Conservation (phyloP, 345 rosid genomes). For the Arabis alpina region DNA sequence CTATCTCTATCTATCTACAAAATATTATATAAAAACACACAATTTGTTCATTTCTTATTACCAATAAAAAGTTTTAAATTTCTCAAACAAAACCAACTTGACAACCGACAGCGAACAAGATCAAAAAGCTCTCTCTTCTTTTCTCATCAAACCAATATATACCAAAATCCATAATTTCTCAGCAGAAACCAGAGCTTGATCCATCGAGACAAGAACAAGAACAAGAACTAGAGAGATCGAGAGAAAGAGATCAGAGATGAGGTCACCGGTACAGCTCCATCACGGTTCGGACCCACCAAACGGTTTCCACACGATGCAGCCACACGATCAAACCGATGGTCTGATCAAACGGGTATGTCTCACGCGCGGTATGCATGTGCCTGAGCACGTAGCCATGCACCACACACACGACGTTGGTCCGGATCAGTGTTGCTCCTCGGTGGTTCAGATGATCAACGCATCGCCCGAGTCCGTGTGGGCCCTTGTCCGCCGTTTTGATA, state of each 20-base stretch:
- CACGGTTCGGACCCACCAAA: constrained; percentile 35
- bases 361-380: constrained; percentile 47
- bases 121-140: constrained; percentile 36
- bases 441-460: constrained; percentile 65
- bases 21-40: constrained; percentile 7
- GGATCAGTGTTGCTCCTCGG: constrained; percentile 71
- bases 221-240: neutral
- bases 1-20: constrained; percentile 37
- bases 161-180: constrained; percentile 18
- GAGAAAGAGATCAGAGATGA: constrained; percentile 45
- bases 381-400: constrained; percentile 57
- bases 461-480: constrained; percentile 76
- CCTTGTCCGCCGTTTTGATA: constrained; percentile 75
- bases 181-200: neutral
- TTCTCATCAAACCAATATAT: constrained; percentile 13
- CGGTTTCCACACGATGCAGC: constrained; percentile 39
- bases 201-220: constrained; percentile 6
- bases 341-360: constrained; percentile 33
- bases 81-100: constrained; percentile 58
- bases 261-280: constrained; percentile 62
- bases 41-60: constrained; percentile 32
- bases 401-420: constrained; percentile 60
- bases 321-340: constrained; percentile 42
- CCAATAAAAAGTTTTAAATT: constrained; percentile 10
- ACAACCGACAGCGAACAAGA: constrained; percentile 45